Conservation (phyloP, 2,329 filamentous ascomycete genomes). For the Diaporthe humulicola region DNA sequence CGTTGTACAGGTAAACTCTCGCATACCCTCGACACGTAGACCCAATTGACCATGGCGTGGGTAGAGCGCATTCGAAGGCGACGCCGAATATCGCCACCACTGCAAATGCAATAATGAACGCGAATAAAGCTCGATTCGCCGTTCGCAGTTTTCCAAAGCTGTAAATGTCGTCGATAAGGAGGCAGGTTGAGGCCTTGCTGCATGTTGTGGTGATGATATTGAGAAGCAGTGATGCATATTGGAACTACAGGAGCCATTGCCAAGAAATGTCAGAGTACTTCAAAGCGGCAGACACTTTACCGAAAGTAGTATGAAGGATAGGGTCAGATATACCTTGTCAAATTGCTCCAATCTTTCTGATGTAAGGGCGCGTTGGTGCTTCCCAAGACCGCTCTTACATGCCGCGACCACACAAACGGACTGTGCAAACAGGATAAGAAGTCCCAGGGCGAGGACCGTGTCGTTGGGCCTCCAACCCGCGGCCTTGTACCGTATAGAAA, state of each 20-base stretch:
- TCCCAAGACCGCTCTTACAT: neutral
- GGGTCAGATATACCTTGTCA: neutral
- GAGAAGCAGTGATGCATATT: neutral
- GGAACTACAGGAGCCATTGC: neutral
- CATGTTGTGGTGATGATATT: neutral
- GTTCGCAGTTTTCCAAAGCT: neutral
- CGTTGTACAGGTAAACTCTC: neutral
- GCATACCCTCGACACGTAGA: neutral
- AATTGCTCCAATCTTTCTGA: neutral
- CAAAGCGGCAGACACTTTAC: neutral
- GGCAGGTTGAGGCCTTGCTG: neutral
- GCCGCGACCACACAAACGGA: neutral
- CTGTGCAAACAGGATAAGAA: neutral
- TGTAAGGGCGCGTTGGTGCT: neutral
- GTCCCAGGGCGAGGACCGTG: neutral
- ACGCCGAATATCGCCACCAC: neutral
- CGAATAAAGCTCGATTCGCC: neutral
- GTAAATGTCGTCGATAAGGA: neutral
- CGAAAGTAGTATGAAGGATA: neutral
- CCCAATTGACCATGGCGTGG: neutral
- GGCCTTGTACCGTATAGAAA: neutral
- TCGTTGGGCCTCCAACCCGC: neutral
- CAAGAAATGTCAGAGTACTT: neutral
- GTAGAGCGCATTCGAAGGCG: neutral
- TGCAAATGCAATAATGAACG: neutral